Conservation (phyloP, 148 eudicot genomes). For the Gaultheria prostrata region DNA sequence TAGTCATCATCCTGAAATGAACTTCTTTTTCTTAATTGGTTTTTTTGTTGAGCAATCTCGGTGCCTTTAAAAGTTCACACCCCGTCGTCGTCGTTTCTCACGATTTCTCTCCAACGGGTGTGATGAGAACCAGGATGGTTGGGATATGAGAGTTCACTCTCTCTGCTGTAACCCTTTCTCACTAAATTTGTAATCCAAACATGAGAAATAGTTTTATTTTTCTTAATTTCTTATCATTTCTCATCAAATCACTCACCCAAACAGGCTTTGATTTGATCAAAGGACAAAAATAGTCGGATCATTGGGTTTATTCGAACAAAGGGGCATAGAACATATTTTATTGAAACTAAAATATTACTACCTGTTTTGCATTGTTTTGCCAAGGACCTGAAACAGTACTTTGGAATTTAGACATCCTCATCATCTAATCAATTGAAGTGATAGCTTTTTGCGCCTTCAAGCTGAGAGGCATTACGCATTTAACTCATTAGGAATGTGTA, state of each 20-base stretch:
- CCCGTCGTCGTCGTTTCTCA: no score
- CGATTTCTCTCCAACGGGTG: not conserved
- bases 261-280: not conserved
- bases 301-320: not conserved
- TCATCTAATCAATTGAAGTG: not conserved
- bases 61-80: not conserved
- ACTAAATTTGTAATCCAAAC: not conserved
- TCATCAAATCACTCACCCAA: not conserved
- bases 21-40: not conserved
- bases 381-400: not conserved
- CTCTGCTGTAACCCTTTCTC: not conserved
- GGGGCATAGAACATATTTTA: not conserved
- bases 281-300: not conserved
- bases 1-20: no score
- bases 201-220: not conserved
- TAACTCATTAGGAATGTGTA: not conserved
- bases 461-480: not conserved
- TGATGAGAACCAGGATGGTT: not conserved
- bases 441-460: not conserved
- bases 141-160: not conserved
- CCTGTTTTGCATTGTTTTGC: not conserved
- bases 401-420: not conserved
- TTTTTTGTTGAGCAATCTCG: not conserved
- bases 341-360: not conserved
- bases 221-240: not conserved